Evolutionary conservation across 2,329 filamentous ascomycete genomes (phyloP).

Genomic region (Drechslera avenae): DNA sequence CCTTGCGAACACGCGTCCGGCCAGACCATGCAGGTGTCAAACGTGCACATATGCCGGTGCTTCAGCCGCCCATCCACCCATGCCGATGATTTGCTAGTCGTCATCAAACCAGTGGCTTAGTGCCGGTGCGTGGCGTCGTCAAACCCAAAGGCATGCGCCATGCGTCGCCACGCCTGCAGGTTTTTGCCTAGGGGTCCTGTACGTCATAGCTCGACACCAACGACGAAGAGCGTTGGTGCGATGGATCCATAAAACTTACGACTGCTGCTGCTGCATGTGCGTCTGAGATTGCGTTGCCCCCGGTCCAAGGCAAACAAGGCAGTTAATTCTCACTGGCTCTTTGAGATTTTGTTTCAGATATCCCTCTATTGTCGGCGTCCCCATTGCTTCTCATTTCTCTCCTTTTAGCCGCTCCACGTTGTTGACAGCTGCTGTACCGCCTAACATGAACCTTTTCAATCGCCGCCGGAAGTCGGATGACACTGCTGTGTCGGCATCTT

Average conservation of each 20-base stretch:
- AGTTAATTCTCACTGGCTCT: neutral
- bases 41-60: conserved; percentile 12
- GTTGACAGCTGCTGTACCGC: neutral
- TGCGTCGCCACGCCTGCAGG: neutral
- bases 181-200: conserved; percentile 11
- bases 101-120: conserved; percentile 12
- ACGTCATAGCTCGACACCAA: conserved; percentile 32
- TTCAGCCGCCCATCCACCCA: conserved; percentile 8
- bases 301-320: neutral
- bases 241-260: conserved; percentile 30
- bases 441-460: conserved; percentile 31
- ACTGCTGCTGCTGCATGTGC: conserved; percentile 27
- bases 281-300: conserved; percentile 21
- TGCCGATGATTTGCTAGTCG: conserved; percentile 8
- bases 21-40: conserved; percentile 3
- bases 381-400: conserved; percentile 1
- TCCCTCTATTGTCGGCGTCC: neutral
- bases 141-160: conserved; percentile 3
- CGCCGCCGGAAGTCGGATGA: conserved; percentile 26
- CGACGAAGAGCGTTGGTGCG: neutral
- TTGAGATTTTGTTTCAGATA: conserved; percentile 7
- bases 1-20: conserved; percentile 16
- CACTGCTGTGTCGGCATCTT: conserved; percentile 15
- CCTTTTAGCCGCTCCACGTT: neutral
- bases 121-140: conserved; percentile 17